These are phyloP conservation scores for Ophiostoma montium DNA, from an alignment of 2,329 filamentous ascomycete species.

Conservation along the genomic window DNA sequence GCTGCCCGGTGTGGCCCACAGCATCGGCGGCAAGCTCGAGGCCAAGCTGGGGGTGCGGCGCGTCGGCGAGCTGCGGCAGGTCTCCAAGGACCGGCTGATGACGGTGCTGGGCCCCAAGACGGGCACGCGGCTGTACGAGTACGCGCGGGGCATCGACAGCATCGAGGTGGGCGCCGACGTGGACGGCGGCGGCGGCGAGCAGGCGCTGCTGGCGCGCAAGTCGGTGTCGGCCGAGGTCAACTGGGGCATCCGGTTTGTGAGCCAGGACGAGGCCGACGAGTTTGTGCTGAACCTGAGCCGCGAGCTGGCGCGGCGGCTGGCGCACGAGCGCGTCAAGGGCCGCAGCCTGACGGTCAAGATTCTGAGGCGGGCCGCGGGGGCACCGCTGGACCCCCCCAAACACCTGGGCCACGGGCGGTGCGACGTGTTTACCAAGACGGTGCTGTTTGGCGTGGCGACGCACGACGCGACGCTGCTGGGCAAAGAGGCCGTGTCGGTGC, in stretches of 20 bases:
- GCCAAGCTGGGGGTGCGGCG: constrained; percentile 61
- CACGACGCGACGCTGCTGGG: constrained; percentile 56
- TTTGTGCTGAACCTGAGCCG: constrained; percentile 76
- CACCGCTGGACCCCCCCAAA: constrained; percentile 81
- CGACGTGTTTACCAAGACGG: constrained; percentile 83
- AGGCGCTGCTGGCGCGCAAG: constrained; percentile 66
- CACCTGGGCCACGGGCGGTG: constrained; percentile 92
- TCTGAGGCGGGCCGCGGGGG: constrained; percentile 75
- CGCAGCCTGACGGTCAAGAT: constrained; percentile 86
- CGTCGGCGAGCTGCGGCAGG: constrained; percentile 68
- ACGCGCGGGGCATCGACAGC: constrained; percentile 74
- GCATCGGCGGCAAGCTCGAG: constrained; percentile 75
- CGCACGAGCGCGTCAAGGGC: constrained; percentile 76
- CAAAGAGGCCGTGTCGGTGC: constrained; percentile 71
- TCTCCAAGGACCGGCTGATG: constrained; percentile 62
- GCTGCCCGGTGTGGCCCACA: constrained; percentile 84
- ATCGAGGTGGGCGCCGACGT: constrained; percentile 78
- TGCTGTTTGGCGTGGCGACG: constrained; percentile 70
- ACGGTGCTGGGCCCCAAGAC: constrained; percentile 78
- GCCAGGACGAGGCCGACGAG: constrained; percentile 81
- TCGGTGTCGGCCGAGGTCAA: constrained; percentile 96
- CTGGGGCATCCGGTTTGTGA: constrained; percentile 94
- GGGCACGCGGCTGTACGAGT: constrained; percentile 80
- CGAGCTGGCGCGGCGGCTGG: constrained; percentile 66
- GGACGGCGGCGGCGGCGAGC: constrained; percentile 32